These are phyloP conservation scores for Fusarium drepaniforme DNA, from an alignment of 2,329 filamentous ascomycete genomes.

Conservation along the genomic window DNA sequence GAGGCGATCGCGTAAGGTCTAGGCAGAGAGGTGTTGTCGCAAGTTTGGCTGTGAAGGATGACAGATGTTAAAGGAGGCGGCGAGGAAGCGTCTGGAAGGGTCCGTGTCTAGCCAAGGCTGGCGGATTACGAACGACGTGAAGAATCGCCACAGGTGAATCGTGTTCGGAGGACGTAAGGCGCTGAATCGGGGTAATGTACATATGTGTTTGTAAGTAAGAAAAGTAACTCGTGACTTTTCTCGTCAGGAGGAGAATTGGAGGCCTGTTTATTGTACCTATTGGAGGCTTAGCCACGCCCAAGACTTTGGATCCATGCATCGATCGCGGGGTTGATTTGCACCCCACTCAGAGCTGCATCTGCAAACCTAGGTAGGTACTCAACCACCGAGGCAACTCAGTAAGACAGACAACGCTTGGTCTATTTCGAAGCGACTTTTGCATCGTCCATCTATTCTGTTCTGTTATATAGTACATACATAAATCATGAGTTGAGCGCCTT, in stretches of 20 bases:
- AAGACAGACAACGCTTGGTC: not conserved
- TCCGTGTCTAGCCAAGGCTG: constrained; percentile 45
- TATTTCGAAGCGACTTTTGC: not conserved
- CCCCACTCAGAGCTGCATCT: constrained; percentile 11
- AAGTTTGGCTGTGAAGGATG: constrained; percentile 34
- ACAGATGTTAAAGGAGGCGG: constrained; percentile 41
- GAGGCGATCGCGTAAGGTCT: constrained; percentile 6
- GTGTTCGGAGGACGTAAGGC: not conserved
- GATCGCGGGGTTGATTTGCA: constrained; percentile 31
- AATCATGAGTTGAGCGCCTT: constrained; percentile 41
- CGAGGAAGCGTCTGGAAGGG: constrained; percentile 51
- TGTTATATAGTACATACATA: constrained; percentile 14
- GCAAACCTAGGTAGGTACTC: not conserved
- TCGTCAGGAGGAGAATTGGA: constrained; percentile 4
- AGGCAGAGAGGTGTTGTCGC: constrained; percentile 47
- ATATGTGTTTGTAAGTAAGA: not conserved
- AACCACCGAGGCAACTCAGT: not conserved
- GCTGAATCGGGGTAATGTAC: not conserved
- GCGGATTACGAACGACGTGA: constrained; percentile 23
- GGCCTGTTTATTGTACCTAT: constrained; percentile 1
- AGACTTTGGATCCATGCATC: constrained; percentile 1
- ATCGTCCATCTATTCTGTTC: not conserved
- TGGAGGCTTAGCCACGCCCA: constrained; percentile 32
- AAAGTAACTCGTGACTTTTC: not conserved
- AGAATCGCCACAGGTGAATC: constrained; percentile 11